Evolutionary conservation across 1,284 basidiomycete genomes (phyloP).

Genomic region (Ganoderma sinense): DNA sequence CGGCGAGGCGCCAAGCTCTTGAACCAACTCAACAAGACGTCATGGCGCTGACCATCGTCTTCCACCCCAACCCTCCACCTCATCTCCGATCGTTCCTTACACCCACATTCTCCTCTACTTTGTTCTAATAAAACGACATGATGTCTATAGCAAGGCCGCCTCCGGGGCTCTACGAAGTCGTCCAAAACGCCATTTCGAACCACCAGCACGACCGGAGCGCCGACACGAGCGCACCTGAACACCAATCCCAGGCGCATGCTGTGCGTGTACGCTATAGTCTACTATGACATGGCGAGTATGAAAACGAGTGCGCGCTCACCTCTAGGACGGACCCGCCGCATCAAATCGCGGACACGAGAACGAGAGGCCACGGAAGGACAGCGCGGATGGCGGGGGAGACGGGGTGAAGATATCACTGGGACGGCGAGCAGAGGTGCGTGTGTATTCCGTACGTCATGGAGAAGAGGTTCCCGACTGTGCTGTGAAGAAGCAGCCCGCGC

Average conservation of each 20-base stretch:
- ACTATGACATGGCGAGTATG: neutral
- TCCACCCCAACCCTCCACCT: neutral
- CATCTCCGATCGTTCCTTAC: too few relatives aligned
- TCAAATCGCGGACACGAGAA: conserved; percentile 10
- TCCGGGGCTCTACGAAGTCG: conserved; percentile 32
- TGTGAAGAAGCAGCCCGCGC: neutral
- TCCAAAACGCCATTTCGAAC: conserved; percentile 31
- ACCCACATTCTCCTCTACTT: too few relatives aligned
- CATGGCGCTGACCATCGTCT: neutral
- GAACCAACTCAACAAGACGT: too few relatives aligned
- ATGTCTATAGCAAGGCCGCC: conserved; percentile 37
- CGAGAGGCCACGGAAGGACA: conserved; percentile 16
- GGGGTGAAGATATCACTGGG: conserved; percentile 1
- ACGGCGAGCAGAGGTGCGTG: conserved; percentile 17
- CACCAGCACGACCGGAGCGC: conserved; percentile 13
- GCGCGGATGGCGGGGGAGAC: neutral
- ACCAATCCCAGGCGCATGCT: conserved; percentile 27
- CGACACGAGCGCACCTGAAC: conserved; percentile 11
- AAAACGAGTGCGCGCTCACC: neutral
- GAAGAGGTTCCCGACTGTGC: neutral
- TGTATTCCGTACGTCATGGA: too few relatives aligned
- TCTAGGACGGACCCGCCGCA: conserved; percentile 10
- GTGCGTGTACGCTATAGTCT: conserved; percentile 7
- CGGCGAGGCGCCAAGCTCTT: neutral
- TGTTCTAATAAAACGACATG: conserved; percentile 27